Conservation (phyloP, 345 rosid genomes). For the Eucalyptus curtisii region DNA sequence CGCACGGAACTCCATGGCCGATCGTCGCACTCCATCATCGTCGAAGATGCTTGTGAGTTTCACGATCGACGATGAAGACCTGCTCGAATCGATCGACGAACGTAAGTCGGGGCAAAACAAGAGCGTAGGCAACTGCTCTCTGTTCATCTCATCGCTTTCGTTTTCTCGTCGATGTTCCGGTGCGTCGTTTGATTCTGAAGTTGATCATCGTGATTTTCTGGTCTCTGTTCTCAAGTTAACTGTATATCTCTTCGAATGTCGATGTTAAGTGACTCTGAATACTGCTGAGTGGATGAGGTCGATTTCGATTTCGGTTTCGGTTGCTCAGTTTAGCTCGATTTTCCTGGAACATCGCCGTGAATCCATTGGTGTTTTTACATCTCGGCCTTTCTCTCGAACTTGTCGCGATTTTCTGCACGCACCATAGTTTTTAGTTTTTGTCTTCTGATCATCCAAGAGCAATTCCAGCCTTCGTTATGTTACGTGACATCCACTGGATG, state of each 20-base stretch:
- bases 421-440: background rate
- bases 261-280: background rate
- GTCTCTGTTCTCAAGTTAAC: background rate
- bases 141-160: background rate
- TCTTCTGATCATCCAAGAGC: too few species aligned
- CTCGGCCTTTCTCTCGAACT: background rate
- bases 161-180: too few species aligned
- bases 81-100: background rate
- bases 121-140: background rate
- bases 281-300: too few species aligned
- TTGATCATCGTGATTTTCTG: background rate
- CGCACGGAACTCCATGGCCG: background rate
- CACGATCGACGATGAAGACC: background rate
- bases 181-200: background rate
- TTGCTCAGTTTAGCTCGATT: background rate
- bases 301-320: too few species aligned
- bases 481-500: too few species aligned
- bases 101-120: background rate
- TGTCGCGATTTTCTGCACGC: background rate
- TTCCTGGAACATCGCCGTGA: background rate
- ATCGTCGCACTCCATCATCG: background rate
- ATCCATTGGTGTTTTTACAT: background rate
- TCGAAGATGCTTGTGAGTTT: background rate
- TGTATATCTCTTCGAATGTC: background rate
- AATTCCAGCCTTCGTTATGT: too few species aligned